phyloP scores from a whole-genome alignment of 257 asterid species.

The Asclepias syriaca region DNA sequence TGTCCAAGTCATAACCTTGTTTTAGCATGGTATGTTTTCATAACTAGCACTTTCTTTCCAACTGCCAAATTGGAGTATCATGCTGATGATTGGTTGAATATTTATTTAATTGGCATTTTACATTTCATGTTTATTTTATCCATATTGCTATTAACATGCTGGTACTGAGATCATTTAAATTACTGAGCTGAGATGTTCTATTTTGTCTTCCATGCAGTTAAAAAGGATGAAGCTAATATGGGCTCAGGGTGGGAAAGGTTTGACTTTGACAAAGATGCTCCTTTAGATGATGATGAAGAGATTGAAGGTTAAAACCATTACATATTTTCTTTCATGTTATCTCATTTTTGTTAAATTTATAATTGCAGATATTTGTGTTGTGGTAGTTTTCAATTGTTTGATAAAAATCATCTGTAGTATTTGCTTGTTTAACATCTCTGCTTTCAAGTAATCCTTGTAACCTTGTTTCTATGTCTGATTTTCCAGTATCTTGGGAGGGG shows the following conservation, averaged over 20 bases:
- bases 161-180: background rate
- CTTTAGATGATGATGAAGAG: slow-evolving; percentile 89
- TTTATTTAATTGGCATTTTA: background rate
- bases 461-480: background rate
- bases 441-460: background rate
- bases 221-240: slow-evolving; percentile 65
- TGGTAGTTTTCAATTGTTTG: slow-evolving; percentile 4
- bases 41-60: background rate
- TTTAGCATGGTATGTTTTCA: background rate
- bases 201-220: slow-evolving; percentile 35
- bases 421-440: background rate
- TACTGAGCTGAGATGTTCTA: background rate
- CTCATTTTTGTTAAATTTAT: background rate
- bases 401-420: background rate
- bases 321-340: slow-evolving; percentile 4
- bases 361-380: background rate
- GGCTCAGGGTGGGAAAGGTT: slow-evolving; percentile 98
- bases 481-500: background rate
- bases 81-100: background rate
- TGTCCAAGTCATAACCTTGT: background rate
- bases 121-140: background rate
- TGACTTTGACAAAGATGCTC: slow-evolving; percentile 85
- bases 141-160: background rate
- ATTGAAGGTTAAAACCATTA: slow-evolving; percentile 54
- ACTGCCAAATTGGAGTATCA: background rate